Evolutionary conservation across 2,329 filamentous ascomycete species (phyloP).

Genomic region (Nothopassalora personata): DNA sequence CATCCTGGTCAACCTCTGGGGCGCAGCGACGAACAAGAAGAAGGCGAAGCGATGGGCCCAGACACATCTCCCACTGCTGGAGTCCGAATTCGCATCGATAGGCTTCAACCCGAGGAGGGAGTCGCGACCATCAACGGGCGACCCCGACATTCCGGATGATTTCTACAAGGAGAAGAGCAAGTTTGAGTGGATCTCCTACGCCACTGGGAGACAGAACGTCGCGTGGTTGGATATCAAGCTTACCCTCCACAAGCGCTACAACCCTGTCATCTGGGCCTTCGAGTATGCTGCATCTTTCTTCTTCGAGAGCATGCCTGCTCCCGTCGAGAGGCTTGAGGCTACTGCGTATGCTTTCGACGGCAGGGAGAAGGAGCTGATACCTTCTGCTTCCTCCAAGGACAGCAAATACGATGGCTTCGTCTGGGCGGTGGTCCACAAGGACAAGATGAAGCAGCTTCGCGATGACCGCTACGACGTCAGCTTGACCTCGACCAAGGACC

Average conservation of each 20-base stretch:
- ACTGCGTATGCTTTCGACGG: slow-evolving; percentile 86
- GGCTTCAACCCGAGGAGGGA: slow-evolving; percentile 61
- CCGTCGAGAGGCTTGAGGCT: slow-evolving; percentile 69
- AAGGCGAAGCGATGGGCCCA: slow-evolving; percentile 77
- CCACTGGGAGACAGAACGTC: slow-evolving; percentile 84
- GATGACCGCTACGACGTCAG: slow-evolving; percentile 93
- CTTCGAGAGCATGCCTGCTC: slow-evolving; percentile 66
- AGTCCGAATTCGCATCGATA: slow-evolving; percentile 78
- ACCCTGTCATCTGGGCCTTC: slow-evolving; percentile 62
- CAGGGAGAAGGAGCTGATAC: slow-evolving; percentile 74
- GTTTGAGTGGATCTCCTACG: slow-evolving; percentile 81
- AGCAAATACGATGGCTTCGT: slow-evolving; percentile 83
- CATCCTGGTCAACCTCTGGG: slow-evolving; percentile 73
- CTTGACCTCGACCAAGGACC: slow-evolving; percentile 87
- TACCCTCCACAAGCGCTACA: slow-evolving; percentile 78
- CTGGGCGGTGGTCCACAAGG: slow-evolving; percentile 93
- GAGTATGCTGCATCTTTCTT: slow-evolving; percentile 70
- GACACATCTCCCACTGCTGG: slow-evolving; percentile 65
- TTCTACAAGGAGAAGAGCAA: slow-evolving; percentile 80
- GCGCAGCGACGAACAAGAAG: slow-evolving; percentile 70
- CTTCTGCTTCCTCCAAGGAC: slow-evolving; percentile 51
- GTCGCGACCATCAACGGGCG: slow-evolving; percentile 29
- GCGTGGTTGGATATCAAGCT: slow-evolving; percentile 85
- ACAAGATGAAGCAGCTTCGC: slow-evolving; percentile 80
- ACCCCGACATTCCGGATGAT: slow-evolving; percentile 47